Evolutionary conservation across 2,329 filamentous ascomycete species (phyloP).

Genomic region (Stachybotrys elegans): DNA sequence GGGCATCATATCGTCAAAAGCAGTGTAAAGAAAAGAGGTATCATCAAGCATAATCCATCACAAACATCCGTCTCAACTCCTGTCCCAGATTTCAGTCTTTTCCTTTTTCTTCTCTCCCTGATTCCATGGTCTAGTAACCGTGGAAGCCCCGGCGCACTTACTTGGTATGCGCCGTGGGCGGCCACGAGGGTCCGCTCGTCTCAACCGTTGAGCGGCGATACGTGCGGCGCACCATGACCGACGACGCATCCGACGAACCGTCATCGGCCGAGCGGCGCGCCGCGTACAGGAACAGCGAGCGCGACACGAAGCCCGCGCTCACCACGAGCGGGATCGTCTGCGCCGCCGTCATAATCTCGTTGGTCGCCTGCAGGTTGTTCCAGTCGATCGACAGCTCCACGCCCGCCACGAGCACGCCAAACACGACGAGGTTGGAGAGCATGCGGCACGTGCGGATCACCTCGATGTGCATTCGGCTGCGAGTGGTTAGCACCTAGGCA

Average conservation of each 20-base stretch:
- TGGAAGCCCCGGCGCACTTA: too few species aligned
- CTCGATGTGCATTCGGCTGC: slow-evolving; percentile 15
- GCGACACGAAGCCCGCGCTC: slow-evolving; percentile 20
- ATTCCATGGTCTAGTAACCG: too few species aligned
- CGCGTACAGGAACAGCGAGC: slow-evolving; percentile 17
- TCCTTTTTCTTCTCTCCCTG: too few species aligned
- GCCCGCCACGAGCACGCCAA: slow-evolving; percentile 21
- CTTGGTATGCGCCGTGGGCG: neutral
- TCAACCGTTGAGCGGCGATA: neutral
- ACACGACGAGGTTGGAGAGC: slow-evolving; percentile 18
- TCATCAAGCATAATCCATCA: too few species aligned
- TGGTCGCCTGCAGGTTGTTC: slow-evolving; percentile 21
- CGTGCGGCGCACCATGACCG: neutral
- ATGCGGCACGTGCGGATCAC: slow-evolving; percentile 15
- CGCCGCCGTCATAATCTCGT: slow-evolving; percentile 18
- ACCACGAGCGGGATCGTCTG: slow-evolving; percentile 28
- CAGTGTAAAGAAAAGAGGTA: neutral
- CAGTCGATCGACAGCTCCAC: slow-evolving; percentile 28
- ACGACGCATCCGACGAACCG: slow-evolving; percentile 1
- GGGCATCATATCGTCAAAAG: neutral
- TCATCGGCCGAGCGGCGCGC: slow-evolving; percentile 4
- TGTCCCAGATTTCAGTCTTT: too few species aligned
- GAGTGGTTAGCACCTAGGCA: neutral
- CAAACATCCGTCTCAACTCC: too few species aligned
- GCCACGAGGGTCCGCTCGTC: slow-evolving; percentile 2